Conservation (phyloP, 2,329 filamentous ascomycete species). For the Exophiala aquamarina region DNA sequence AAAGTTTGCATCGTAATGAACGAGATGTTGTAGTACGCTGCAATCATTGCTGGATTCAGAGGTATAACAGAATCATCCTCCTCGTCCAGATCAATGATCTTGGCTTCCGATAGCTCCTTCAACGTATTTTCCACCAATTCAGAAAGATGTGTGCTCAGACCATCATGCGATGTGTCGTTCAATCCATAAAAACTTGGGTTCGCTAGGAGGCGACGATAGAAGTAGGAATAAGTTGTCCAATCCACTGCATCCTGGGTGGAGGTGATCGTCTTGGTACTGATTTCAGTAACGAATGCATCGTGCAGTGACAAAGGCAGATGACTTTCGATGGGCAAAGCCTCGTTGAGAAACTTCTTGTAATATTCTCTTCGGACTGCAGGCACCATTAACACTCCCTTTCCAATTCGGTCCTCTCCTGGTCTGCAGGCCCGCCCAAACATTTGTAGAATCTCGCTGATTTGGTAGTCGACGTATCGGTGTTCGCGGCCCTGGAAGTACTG, state of each 20-base stretch:
- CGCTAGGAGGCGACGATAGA: slow-evolving; percentile 89
- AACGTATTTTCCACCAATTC: slow-evolving; percentile 91
- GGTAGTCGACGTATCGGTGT: slow-evolving; percentile 95
- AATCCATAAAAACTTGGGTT: slow-evolving; percentile 97
- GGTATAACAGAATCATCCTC: slow-evolving; percentile 87
- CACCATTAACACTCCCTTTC: slow-evolving; percentile 94
- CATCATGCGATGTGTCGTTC: slow-evolving; percentile 84
- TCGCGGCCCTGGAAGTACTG: slow-evolving; percentile 97
- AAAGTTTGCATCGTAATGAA: slow-evolving; percentile 99
- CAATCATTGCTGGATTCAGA: slow-evolving; percentile 96
- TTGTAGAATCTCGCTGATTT: slow-evolving; percentile 88
- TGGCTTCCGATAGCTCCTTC: slow-evolving; percentile 85
- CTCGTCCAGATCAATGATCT: slow-evolving; percentile 93
- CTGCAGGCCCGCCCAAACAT: slow-evolving; percentile 96
- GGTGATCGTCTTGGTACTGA: slow-evolving; percentile 92
- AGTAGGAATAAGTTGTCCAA: slow-evolving; percentile 98
- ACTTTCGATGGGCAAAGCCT: slow-evolving; percentile 92
- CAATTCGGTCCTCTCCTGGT: slow-evolving; percentile 73
- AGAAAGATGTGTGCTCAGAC: slow-evolving; percentile 89
- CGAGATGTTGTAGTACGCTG: slow-evolving; percentile 98
- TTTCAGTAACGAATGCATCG: slow-evolving; percentile 95
- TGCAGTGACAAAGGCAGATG: slow-evolving; percentile 89
- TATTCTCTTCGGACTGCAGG: slow-evolving; percentile 93
- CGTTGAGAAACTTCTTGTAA: slow-evolving; percentile 98
- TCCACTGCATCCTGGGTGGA: slow-evolving; percentile 97